phyloP scores from a whole-genome alignment of 768 basidiomycete genomes.

The Suillus hirtellus region DNA sequence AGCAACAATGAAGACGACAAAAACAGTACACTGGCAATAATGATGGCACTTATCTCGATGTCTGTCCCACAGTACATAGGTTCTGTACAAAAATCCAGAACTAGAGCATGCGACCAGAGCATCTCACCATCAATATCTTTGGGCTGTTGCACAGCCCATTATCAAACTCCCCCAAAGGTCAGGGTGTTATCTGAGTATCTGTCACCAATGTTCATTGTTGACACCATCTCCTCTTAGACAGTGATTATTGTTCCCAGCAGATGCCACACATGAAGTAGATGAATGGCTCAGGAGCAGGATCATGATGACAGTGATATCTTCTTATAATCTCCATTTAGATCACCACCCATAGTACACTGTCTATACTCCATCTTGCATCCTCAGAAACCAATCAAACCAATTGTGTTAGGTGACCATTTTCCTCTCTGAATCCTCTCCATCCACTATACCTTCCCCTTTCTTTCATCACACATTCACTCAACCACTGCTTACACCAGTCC shows the following conservation, averaged over 20 bases:
- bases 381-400: slow-evolving; percentile 16
- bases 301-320: slow-evolving; percentile 40
- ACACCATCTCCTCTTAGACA: slow-evolving; percentile 64
- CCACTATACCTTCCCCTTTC: slow-evolving; percentile 40
- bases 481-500: slow-evolving; percentile 61
- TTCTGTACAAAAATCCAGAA: slow-evolving; percentile 27
- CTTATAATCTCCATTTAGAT: slow-evolving; percentile 52
- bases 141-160: slow-evolving; percentile 31
- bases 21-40: slow-evolving; percentile 18
- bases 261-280: slow-evolving; percentile 14
- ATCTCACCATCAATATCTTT: slow-evolving; percentile 32
- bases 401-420: slow-evolving; percentile 50
- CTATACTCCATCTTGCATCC: slow-evolving; percentile 36
- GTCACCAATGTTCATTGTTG: slow-evolving; percentile 49
- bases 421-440: slow-evolving; percentile 43
- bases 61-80: slow-evolving; percentile 35
- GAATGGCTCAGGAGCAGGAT: slow-evolving; percentile 44
- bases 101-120: slow-evolving; percentile 28
- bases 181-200: slow-evolving; percentile 40
- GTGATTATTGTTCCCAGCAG: slow-evolving; percentile 39
- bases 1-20: slow-evolving; percentile 13
- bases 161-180: slow-evolving; percentile 36
- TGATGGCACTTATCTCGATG: slow-evolving; percentile 29
- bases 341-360: slow-evolving; percentile 44
- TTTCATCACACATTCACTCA: slow-evolving; percentile 45